These are phyloP conservation scores for Mycena metata DNA, from an alignment of 768 basidiomycete genomes.

Conservation along the genomic window DNA sequence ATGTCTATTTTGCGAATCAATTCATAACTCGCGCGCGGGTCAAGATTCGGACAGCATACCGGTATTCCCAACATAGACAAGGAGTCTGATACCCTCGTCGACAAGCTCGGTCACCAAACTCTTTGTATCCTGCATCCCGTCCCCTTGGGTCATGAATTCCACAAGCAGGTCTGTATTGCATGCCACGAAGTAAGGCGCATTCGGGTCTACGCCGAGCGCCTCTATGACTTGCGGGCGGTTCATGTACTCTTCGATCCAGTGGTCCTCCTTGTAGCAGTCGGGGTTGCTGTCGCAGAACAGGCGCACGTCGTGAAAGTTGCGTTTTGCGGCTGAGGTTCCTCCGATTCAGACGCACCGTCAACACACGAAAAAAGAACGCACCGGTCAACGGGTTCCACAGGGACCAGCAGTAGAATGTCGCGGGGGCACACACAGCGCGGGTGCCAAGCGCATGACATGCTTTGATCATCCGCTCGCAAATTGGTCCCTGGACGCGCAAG, in stretches of 20 bases:
- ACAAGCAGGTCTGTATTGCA: constrained; percentile 86
- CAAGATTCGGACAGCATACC: not conserved
- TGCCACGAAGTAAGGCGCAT: constrained; percentile 64
- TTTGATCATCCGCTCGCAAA: constrained; percentile 20
- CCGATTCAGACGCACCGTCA: not conserved
- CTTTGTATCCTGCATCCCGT: constrained; percentile 87
- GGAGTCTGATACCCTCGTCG: constrained; percentile 48
- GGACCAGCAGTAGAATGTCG: constrained; percentile 21
- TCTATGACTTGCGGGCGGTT: constrained; percentile 79
- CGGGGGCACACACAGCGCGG: constrained; percentile 12
- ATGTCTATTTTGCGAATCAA: constrained; percentile 1
- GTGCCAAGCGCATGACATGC: constrained; percentile 14
- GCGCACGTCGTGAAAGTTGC: constrained; percentile 22
- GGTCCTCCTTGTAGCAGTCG: constrained; percentile 68
- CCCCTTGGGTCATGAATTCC: constrained; percentile 84
- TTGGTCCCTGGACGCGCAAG: constrained; percentile 8
- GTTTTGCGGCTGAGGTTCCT: constrained; percentile 12
- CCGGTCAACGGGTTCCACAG: constrained; percentile 5
- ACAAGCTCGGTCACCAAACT: constrained; percentile 83
- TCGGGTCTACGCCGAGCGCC: constrained; percentile 80
- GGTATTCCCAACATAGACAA: constrained; percentile 21
- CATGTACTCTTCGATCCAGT: constrained; percentile 75
- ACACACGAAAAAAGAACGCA: not conserved
- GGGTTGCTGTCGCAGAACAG: constrained; percentile 16
- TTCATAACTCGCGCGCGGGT: not conserved